phyloP scores from a whole-genome alignment of 345 rosid genomes.

The Fremontodendron californicum region DNA sequence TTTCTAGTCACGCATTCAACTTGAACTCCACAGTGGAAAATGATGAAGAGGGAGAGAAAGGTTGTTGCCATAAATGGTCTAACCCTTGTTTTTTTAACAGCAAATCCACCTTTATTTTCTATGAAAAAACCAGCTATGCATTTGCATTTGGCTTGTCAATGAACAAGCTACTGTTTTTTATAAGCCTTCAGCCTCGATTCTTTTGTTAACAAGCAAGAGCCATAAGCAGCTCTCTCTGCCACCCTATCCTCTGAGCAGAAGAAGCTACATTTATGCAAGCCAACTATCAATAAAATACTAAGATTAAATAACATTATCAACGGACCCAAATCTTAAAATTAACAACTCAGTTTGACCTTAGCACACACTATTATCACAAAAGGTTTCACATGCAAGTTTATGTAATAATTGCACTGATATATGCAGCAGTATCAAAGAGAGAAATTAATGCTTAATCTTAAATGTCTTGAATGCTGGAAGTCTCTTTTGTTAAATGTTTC shows the following conservation, averaged over 20 bases:
- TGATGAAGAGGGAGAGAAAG: neutral
- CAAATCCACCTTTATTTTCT: neutral
- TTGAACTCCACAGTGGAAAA: neutral
- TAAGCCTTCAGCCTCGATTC: constrained; percentile 1
- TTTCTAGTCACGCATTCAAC: neutral
- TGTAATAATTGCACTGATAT: neutral
- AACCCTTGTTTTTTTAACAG: no score
- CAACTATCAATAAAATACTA: neutral
- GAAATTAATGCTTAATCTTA: neutral
- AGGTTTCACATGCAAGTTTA: neutral
- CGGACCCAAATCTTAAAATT: neutral
- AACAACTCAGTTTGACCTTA: neutral
- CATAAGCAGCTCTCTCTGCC: neutral
- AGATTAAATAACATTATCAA: neutral
- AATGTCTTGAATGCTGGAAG: neutral
- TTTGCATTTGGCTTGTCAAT: neutral
- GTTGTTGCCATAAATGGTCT: neutral
- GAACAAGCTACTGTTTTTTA: neutral
- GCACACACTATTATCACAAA: neutral
- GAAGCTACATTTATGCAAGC: neutral
- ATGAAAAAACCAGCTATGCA: neutral
- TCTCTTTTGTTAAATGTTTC: neutral
- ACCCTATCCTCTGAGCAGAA: neutral
- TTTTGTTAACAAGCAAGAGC: neutral
- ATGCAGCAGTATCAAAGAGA: neutral